These are phyloP conservation scores for Daedaleopsis nitida DNA, from an alignment of 768 basidiomycete genomes.

Conservation along the genomic window DNA sequence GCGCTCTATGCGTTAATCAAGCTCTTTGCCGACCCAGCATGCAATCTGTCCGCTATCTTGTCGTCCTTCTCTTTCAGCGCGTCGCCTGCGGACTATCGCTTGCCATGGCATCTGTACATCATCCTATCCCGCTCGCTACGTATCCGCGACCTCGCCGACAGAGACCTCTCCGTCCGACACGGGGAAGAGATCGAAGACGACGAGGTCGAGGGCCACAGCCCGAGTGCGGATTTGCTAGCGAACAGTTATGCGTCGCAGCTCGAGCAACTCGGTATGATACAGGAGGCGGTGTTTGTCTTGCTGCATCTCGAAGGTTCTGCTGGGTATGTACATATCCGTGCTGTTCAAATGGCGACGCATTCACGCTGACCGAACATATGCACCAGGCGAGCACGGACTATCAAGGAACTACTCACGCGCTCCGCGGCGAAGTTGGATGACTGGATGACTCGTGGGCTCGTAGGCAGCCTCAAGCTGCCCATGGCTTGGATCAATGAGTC, in stretches of 20 bases:
- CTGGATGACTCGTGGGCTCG: conserved; percentile 70
- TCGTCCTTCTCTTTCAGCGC: conserved; percentile 73
- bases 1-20: conserved; percentile 81
- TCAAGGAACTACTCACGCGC: conserved; percentile 79
- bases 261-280: conserved; percentile 77
- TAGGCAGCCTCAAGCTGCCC: conserved; percentile 81
- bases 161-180: conserved; percentile 44
- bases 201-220: conserved; percentile 73
- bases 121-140: conserved; percentile 82
- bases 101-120: conserved; percentile 93
- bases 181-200: conserved; percentile 39
- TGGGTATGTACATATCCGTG: conserved; percentile 53
- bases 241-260: conserved; percentile 86
- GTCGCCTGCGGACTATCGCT: conserved; percentile 75
- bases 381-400: conserved; percentile 74
- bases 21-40: conserved; percentile 71
- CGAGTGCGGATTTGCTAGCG: conserved; percentile 80
- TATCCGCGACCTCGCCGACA: conserved; percentile 86
- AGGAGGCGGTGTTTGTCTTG: conserved; percentile 87
- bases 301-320: conserved; percentile 81
- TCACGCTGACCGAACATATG: background rate
- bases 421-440: conserved; percentile 67
- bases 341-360: background rate
- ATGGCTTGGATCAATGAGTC: conserved; percentile 88
- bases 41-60: conserved; percentile 68